phyloP scores from a whole-genome alignment of 768 basidiomycete genomes.

The Nidularia sp. region DNA sequence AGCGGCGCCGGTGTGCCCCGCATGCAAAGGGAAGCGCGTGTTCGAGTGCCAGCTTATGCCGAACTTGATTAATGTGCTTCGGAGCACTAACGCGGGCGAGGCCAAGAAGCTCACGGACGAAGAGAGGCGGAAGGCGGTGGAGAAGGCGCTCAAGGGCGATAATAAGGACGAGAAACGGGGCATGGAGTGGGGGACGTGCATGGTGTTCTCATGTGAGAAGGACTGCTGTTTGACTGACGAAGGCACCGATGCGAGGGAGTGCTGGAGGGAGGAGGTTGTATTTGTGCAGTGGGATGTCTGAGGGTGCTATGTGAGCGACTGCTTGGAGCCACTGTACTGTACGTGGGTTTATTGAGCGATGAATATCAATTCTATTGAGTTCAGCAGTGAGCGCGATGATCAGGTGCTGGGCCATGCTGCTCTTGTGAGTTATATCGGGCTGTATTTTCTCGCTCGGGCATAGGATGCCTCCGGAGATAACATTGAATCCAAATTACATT shows the following conservation, averaged over 20 bases:
- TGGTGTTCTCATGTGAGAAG: conserved; percentile 82
- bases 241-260: conserved; percentile 36
- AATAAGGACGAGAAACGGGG: conserved; percentile 44
- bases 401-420: too few relatives aligned
- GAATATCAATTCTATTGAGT: not conserved
- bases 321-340: conserved; percentile 25
- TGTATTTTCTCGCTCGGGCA: too few relatives aligned
- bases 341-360: not conserved
- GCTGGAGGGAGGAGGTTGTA: conserved; percentile 76
- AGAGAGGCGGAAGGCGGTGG: conserved; percentile 62
- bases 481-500: too few relatives aligned
- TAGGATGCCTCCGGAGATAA: too few relatives aligned
- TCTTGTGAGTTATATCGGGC: too few relatives aligned
- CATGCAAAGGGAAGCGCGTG: conserved; percentile 62
- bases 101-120: conserved; percentile 51
- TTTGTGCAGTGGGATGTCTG: conserved; percentile 75
- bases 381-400: not conserved
- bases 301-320: conserved; percentile 48
- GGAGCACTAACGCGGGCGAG: conserved; percentile 20
- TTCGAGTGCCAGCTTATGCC: conserved; percentile 98
- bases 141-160: conserved; percentile 46
- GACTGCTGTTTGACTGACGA: conserved; percentile 63
- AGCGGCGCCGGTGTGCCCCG: conserved; percentile 58
- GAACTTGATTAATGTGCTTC: conserved; percentile 79
- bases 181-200: conserved; percentile 94